Percentiles rank a stretch among this genome's conserved stretches.
These are phyloP conservation scores for Vigna radiata DNA, from an alignment of 306 rosid genomes.

Conservation along the genomic window DNA sequence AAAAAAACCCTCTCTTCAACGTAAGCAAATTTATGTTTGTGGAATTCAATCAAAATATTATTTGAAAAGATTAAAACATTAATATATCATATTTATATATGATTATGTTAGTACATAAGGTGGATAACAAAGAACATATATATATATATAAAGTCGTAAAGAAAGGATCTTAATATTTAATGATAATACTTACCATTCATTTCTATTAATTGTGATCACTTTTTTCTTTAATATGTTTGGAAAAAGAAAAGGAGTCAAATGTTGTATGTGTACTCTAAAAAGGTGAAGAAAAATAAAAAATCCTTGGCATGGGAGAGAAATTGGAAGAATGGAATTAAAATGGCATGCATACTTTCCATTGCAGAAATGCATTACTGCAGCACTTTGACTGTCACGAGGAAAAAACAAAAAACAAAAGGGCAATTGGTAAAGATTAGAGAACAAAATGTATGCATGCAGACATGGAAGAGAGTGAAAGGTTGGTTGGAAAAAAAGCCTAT, in stretches of 20 bases:
- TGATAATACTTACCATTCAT: neutral
- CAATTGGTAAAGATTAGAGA: neutral
- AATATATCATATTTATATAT: neutral
- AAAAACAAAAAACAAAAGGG: neutral
- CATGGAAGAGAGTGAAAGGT: conserved; percentile 24
- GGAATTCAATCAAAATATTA: too few species aligned
- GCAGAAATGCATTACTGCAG: conserved; percentile 15
- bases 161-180: neutral
- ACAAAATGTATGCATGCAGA: conserved; percentile 7
- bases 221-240: neutral
- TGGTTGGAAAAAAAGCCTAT: conserved; percentile 27
- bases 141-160: neutral
- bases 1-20: too few species aligned
- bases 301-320: neutral
- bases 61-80: neutral
- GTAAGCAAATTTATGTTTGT: too few species aligned
- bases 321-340: conserved; percentile 16
- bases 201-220: neutral
- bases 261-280: neutral
- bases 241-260: neutral
- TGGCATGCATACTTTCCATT: conserved; percentile 3
- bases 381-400: neutral
- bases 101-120: neutral
- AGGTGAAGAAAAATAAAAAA: neutral
- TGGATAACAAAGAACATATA: neutral